Evolutionary conservation across 345 rosid genomes (phyloP), one percentile per base, ranked within the genome.

Genomic region (Laguncularia racemosa): DNA sequence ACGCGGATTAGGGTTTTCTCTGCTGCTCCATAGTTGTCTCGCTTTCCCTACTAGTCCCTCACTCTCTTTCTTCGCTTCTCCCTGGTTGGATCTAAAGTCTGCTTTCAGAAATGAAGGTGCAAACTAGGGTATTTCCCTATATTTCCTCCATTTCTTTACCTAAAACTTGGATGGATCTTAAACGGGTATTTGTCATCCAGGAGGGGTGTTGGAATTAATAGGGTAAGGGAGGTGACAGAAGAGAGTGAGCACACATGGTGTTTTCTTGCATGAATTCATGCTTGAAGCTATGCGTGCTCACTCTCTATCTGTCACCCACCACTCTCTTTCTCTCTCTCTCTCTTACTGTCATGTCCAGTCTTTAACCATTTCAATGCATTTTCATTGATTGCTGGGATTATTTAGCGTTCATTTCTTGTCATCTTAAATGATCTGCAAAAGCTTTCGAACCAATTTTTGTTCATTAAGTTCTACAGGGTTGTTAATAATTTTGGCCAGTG

Each of bases 191-290:
- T 9, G 10, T 33, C 40, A 9, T 33, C 4, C 40, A 33, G 7
- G 40, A 33, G 7, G 40, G 7, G 40, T n/a, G 52, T 21, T 50
- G 21, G 12, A 21, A 21, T 17, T 50, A 21, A 55, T 43, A 17
- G 43, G 46, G 60, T 6, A 53, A 33, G 59, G 75, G 63, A 16
- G 71, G 67, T 66, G 75, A 71, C 75, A 71, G 75, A 71, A 71
- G 71, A 71, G 75, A 71, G 75, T 66, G 75, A 71, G 75, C 75
- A 71, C 75, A 61, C 64, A 66, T 66, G 67, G 75, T 59, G 46
- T 21, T 56, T 19, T 69, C 64, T 66, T 61, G 67, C 67, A 60
- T 61, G 60, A 12, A 3, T 19, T 20, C 60, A 66, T 66, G 75
- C 71, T 61, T 20, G 75, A 71, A 66, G 67, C 75, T 53, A 46